Base-by-base conservation (phyloP, 345 rosid genomes). In the Acer negundo region DNA sequence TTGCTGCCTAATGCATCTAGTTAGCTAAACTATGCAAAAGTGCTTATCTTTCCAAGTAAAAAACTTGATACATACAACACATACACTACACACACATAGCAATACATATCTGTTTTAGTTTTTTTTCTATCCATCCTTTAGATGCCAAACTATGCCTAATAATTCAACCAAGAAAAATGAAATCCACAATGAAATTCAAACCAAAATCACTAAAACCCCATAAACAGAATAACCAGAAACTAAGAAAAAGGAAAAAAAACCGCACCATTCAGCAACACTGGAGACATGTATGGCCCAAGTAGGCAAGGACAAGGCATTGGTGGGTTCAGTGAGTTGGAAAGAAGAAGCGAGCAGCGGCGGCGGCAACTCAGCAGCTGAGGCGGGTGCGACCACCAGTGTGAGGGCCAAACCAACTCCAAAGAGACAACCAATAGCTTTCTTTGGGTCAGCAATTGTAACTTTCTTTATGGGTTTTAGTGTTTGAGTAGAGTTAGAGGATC, bases 261-360 rank as follows among this genome's bases (percentile, higher is more conserved):
- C 80, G 77, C 55, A 92, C 98, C 98, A 93, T 84, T 95, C 99
- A 71, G 82, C 91, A 62, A 95, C 97, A 82, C 99, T 92, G 73
- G 98, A 95, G 38, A 92, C 94, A 61, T 95, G 97, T n/a, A 92
- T 77, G 1, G 93, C 91, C 98, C 99, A 95, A 35, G 98, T 92
- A 55, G 99, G 99, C 84, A 92, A 82, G 79, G 97, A 96, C 64
- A 96, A 80, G 9, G 97, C 98, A 74, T 93, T 90, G 81, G 94
- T 85, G 4, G 99, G 98, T 75, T 95, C 99, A 65, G 76, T 86
- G 64, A 91, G 84, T 72, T 86, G 89, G 61, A 82, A 75, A 61
- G 86, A 75, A 44, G 75, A 72, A 67, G 81, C 89, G 53, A 90
- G 77, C 70, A 84, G 55, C 68, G 85, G 81, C 26, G 87, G 55